A percentile compares a stretch with the other conserved stretches of the same genome.
phyloP scores from a whole-genome alignment of 2,329 filamentous ascomycete genomes.

The Elsinoe ampelina region DNA sequence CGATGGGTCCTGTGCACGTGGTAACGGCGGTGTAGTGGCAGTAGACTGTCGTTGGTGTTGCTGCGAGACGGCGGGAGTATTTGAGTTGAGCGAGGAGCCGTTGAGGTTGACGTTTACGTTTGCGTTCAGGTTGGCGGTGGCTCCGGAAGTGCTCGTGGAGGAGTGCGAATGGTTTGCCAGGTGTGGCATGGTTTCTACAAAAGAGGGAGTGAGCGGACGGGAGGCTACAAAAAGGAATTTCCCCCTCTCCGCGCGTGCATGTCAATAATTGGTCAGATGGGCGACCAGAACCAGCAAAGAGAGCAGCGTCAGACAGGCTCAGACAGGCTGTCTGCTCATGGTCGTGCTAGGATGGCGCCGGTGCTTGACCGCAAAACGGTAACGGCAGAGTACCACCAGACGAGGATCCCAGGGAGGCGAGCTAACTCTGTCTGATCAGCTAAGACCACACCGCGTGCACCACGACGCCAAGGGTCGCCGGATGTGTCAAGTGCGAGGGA shows the following conservation, averaged over 20 bases:
- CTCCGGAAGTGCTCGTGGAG: not conserved
- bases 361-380: constrained; percentile 9
- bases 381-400: constrained; percentile 11
- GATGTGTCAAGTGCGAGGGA: constrained; percentile 11
- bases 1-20: constrained; percentile 2
- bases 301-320: not conserved
- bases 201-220: constrained; percentile 11
- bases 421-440: not conserved
- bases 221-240: constrained; percentile 8
- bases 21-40: constrained; percentile 11
- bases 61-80: constrained; percentile 7
- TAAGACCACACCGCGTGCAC: constrained; percentile 5
- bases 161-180: not conserved
- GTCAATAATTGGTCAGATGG: not conserved
- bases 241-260: not conserved
- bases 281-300: not conserved
- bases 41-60: constrained; percentile 7
- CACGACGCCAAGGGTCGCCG: constrained; percentile 7
- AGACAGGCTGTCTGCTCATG: not conserved
- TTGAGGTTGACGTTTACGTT: not conserved
- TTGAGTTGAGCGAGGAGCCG: constrained; percentile 2
- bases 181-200: constrained; percentile 12
- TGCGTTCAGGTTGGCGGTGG: not conserved
- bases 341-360: constrained; percentile 11
- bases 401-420: constrained; percentile 9